Evolutionary conservation across 306 rosid species (phyloP).

Genomic region (Morella rubra): DNA sequence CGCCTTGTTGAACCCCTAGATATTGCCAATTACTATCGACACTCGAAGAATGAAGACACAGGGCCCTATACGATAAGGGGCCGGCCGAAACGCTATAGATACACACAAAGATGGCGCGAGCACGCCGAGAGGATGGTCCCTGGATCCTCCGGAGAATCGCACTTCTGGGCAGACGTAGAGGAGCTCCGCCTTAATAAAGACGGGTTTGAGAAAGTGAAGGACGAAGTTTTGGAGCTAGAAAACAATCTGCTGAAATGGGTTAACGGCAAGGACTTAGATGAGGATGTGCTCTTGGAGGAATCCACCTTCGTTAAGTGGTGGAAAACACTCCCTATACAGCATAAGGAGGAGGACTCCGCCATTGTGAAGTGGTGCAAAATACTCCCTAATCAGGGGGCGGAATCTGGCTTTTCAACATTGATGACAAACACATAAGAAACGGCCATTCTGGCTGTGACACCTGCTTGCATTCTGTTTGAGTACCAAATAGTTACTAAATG

Average conservation of each 20-base stretch:
- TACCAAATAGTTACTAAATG: background rate
- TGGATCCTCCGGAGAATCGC: slow-evolving; percentile 38
- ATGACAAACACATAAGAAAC: background rate
- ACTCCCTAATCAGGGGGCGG: slow-evolving; percentile 15
- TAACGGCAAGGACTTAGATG: background rate
- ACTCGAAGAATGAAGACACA: slow-evolving; percentile 52
- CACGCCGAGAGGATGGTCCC: slow-evolving; percentile 11
- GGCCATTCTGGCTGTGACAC: background rate
- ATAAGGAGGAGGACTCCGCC: slow-evolving; percentile 20
- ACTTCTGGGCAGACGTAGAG: slow-evolving; percentile 50
- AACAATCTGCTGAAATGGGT: slow-evolving; percentile 14
- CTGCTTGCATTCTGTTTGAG: background rate
- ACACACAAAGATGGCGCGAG: slow-evolving; percentile 68
- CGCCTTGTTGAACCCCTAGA: slow-evolving; percentile 76
- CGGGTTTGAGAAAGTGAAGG: background rate
- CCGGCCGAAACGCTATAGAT: slow-evolving; percentile 66
- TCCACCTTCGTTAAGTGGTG: slow-evolving; percentile 41
- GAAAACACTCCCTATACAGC: slow-evolving; percentile 22
- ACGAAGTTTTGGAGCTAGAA: slow-evolving; percentile 11
- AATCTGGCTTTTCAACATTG: background rate
- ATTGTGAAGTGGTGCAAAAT: slow-evolving; percentile 34
- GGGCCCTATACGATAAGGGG: slow-evolving; percentile 55
- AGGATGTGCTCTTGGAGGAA: slow-evolving; percentile 31
- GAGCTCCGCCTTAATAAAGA: slow-evolving; percentile 20
- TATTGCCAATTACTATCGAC: slow-evolving; percentile 79